Evolutionary conservation across 169 alveolate genomes (phyloP).

Genomic region (Amoebophrya sp.): DNA sequence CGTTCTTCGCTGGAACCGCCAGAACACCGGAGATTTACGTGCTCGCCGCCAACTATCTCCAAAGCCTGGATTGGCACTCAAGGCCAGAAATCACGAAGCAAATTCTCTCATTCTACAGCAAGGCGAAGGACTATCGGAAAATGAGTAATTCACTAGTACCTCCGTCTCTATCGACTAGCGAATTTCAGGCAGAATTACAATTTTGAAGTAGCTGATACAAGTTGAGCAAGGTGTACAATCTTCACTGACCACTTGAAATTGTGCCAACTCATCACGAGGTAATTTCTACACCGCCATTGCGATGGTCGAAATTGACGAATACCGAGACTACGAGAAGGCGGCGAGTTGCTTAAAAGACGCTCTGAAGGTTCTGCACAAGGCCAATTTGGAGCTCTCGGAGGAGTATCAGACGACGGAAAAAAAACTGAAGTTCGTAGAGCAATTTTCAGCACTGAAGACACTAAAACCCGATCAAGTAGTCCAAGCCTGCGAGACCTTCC

Average conservation of each 20-base stretch:
- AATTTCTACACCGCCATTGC: not conserved
- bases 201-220: too few relatives aligned
- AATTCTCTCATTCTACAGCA: constrained; percentile 67
- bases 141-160: too few relatives aligned
- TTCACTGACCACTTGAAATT: too few relatives aligned
- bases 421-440: constrained; percentile 4
- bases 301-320: constrained; percentile 7
- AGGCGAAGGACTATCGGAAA: constrained; percentile 61
- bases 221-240: too few relatives aligned
- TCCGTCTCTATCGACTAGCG: too few relatives aligned
- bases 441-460: not conserved
- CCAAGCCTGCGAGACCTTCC: constrained; percentile 9
- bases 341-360: not conserved
- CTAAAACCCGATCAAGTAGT: not conserved
- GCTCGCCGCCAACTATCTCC: constrained; percentile 70
- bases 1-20: constrained; percentile 68
- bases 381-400: not conserved
- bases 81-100: constrained; percentile 70
- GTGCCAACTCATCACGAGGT: too few relatives aligned
- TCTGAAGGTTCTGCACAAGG: not conserved
- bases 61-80: constrained; percentile 71
- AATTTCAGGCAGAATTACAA: too few relatives aligned
- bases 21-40: constrained; percentile 66
- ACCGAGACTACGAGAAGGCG: constrained; percentile 25
- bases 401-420: not conserved